Evolutionary conservation across 306 rosid genomes (phyloP), one percentile per base, ranked within the genome.

Genomic region (Sechiopsis laciniata): DNA sequence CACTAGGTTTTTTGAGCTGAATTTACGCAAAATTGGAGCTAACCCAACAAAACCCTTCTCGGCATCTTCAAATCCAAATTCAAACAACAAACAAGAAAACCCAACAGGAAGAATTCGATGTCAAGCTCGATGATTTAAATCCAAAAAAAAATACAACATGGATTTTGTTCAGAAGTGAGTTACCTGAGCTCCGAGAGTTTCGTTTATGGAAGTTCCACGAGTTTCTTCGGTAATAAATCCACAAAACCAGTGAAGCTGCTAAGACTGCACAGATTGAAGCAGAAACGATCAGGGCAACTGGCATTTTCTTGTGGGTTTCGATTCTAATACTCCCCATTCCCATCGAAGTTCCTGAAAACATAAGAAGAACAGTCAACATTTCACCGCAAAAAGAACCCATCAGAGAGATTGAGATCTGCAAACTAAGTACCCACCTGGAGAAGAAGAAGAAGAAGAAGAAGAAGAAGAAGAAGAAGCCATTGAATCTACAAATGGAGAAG

Each of bases 271-370:
- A 80, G 20, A 90, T 76, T 46, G 85, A 54, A 67, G 84, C 74
- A 69, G 89, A 78, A 37, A 83, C 85, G 1, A 79, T 59, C 15
- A 90, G 77, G 3, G 83, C 88, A 32, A 85, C 81, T 2, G 84
- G 46, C 81, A 85, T 82, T 80, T 81, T 94, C 87, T 76, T 86
- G 81, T 85, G 91, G 42, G 82, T 56, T 72, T 78, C 88, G 80
- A 54, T 82, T 75, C 35, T 59, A 6, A 83, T 78, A 14, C 71
- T 57, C 77, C 84, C 88, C 72, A 56, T 61, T 62, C 72, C 88
- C 80, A 19, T 64, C 42, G 68, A 75, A 72, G 76, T 59, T 67
- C 78, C 97, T 91, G 90, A 59, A 54, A 67, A 76, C 60, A 29
- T 0, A 10, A 56, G 19, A 13, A 15, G 17, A 21, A 74, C 24